Evolutionary conservation across 2,329 filamentous ascomycete genomes (phyloP).

Genomic region (Trichothecium roseum): DNA sequence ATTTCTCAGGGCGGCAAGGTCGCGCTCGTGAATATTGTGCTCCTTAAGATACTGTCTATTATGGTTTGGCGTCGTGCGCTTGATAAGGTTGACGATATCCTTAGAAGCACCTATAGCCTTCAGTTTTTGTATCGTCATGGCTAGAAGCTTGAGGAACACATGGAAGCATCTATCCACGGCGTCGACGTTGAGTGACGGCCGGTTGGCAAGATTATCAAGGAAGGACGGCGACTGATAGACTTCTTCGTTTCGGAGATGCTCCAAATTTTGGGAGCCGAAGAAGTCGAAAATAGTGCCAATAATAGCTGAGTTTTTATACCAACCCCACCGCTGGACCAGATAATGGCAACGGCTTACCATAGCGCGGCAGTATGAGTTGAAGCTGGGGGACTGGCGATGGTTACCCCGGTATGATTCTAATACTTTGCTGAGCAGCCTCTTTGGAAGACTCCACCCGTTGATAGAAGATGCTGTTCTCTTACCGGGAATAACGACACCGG

Average conservation of each 20-base stretch:
- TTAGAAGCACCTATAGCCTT: slow-evolving; percentile 36
- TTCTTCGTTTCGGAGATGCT: slow-evolving; percentile 55
- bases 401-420: slow-evolving; percentile 50
- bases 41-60: slow-evolving; percentile 55
- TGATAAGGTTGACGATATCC: slow-evolving; percentile 50
- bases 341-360: slow-evolving; percentile 51
- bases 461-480: slow-evolving; percentile 15
- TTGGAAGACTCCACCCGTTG: slow-evolving; percentile 53
- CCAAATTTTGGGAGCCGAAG: slow-evolving; percentile 51
- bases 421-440: slow-evolving; percentile 44
- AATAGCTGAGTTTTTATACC: slow-evolving; percentile 46
- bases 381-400: slow-evolving; percentile 43
- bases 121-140: slow-evolving; percentile 43
- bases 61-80: slow-evolving; percentile 55
- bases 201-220: slow-evolving; percentile 40
- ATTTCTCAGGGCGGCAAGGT: slow-evolving; percentile 54
- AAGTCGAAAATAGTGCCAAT: slow-evolving; percentile 57
- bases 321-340: slow-evolving; percentile 55
- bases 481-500: slow-evolving; percentile 33
- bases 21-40: slow-evolving; percentile 45
- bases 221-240: slow-evolving; percentile 51
- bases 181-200: slow-evolving; percentile 37
- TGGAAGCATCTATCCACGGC: slow-evolving; percentile 54
- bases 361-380: slow-evolving; percentile 55
- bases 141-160: slow-evolving; percentile 55